phyloP scores from a whole-genome alignment of 495 filamentous ascomycete genomes.

The Penicillium atrosanguineum region DNA sequence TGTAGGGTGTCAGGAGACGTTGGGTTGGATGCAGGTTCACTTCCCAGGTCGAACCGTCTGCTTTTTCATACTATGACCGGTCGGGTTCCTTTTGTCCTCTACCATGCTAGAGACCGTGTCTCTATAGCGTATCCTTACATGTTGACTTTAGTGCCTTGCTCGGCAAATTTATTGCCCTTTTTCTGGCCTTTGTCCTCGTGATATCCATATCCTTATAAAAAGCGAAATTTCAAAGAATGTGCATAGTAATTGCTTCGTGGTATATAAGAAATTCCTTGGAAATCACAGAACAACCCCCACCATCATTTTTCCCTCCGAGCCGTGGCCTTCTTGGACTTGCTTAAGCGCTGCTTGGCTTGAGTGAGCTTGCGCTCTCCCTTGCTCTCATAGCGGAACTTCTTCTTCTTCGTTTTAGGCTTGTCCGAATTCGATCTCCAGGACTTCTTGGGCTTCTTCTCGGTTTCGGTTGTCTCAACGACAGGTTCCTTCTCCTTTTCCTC shows the following conservation, averaged over 20 bases:
- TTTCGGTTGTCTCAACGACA: constrained; percentile 18
- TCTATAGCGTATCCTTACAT: constrained; percentile 17
- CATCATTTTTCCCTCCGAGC: constrained; percentile 38
- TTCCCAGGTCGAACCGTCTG: constrained; percentile 25
- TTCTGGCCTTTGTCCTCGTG: constrained; percentile 13
- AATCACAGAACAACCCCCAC: background rate
- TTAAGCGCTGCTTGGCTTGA: constrained; percentile 63
- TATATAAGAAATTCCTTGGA: background rate
- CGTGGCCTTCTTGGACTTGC: constrained; percentile 51
- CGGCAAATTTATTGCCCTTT: constrained; percentile 15
- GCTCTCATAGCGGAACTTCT: constrained; percentile 89
- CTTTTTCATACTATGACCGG: constrained; percentile 24
- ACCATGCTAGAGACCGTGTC: constrained; percentile 25
- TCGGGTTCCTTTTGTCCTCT: constrained; percentile 24
- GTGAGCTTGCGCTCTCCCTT: constrained; percentile 72
- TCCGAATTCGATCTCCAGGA: constrained; percentile 55
- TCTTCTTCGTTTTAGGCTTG: constrained; percentile 70
- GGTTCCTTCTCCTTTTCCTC: constrained; percentile 31
- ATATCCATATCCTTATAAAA: constrained; percentile 13
- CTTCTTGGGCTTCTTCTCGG: constrained; percentile 35
- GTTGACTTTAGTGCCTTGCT: constrained; percentile 16
- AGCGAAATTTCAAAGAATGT: background rate
- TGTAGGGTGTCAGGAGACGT: constrained; percentile 30
- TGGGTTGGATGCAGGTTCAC: constrained; percentile 31
- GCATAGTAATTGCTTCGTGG: background rate